phyloP scores from a whole-genome alignment of 1,139 yeast species.

The Arxiozyma heterogenica region DNA sequence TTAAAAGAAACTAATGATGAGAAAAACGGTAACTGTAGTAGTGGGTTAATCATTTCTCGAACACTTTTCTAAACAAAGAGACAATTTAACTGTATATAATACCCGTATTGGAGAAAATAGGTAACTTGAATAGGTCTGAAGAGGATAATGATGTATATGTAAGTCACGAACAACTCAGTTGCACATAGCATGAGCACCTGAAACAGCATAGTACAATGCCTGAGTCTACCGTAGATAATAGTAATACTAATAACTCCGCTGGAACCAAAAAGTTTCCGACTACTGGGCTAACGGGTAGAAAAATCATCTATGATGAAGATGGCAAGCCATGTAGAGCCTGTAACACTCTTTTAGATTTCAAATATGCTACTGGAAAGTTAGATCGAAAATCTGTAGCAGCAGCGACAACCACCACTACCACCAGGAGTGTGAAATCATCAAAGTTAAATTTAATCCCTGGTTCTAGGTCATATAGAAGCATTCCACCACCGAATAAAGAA shows the following conservation, averaged over 20 bases:
- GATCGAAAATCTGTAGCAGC: constrained; percentile 9
- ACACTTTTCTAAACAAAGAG: no score
- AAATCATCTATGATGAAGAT: constrained; percentile 70
- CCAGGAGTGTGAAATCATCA: no score
- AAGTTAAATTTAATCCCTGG: constrained; percentile 14
- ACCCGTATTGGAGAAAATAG: no score
- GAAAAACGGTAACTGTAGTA: neutral
- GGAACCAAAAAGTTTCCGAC: constrained; percentile 34
- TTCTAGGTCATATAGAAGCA: constrained; percentile 33
- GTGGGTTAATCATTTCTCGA: neutral
- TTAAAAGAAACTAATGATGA: no score
- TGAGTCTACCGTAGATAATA: no score
- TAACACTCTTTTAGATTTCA: constrained; percentile 68
- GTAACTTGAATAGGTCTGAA: no score
- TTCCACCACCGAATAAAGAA: constrained; percentile 82
- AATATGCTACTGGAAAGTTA: constrained; percentile 39
- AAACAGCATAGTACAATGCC: no score
- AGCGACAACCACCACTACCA: neutral
- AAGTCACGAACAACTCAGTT: no score
- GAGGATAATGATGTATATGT: no score
- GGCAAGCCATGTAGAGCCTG: constrained; percentile 93
- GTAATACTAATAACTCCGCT: neutral
- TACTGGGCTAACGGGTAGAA: constrained; percentile 24
- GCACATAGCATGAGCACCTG: no score
- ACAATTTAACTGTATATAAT: no score